Evolutionary conservation across 2,329 filamentous ascomycete species (phyloP).

Genomic region (Xylaria sp.): DNA sequence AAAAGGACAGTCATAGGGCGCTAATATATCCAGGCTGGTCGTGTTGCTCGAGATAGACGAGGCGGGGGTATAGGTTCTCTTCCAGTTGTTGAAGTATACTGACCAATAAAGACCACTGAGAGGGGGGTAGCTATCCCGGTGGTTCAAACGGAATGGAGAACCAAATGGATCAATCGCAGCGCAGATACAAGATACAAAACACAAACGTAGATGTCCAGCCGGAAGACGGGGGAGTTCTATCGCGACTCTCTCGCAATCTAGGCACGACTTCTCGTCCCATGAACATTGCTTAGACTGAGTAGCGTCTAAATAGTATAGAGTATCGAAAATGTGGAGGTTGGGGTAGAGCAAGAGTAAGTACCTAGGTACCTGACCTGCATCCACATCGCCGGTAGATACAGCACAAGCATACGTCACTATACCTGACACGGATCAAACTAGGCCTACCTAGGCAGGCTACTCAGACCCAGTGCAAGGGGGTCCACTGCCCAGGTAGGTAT

Average conservation of each 20-base stretch:
- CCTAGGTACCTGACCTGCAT: too few relatives aligned
- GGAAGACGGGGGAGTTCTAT: background rate
- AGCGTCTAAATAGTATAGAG: too few relatives aligned
- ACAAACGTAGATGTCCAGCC: too few relatives aligned
- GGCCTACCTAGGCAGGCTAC: too few relatives aligned
- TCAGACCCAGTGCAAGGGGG: too few relatives aligned
- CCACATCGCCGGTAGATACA: too few relatives aligned
- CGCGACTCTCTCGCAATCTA: background rate
- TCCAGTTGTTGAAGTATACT: background rate
- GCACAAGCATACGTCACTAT: background rate
- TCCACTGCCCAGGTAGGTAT: too few relatives aligned
- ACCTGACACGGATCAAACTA: too few relatives aligned
- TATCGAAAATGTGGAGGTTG: slow-evolving; percentile 3
- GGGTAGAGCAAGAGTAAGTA: background rate
- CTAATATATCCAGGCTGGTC: too few relatives aligned
- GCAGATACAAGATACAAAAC: background rate
- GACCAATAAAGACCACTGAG: background rate
- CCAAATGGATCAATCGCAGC: background rate
- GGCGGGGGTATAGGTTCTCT: background rate
- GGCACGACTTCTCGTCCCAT: background rate
- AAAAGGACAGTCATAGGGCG: too few relatives aligned
- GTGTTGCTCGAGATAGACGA: too few relatives aligned
- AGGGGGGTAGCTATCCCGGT: background rate
- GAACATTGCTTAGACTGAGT: background rate
- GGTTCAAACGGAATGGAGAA: background rate